Evolutionary conservation across 768 basidiomycete genomes (phyloP).

Genomic region (Boletus huronensis): DNA sequence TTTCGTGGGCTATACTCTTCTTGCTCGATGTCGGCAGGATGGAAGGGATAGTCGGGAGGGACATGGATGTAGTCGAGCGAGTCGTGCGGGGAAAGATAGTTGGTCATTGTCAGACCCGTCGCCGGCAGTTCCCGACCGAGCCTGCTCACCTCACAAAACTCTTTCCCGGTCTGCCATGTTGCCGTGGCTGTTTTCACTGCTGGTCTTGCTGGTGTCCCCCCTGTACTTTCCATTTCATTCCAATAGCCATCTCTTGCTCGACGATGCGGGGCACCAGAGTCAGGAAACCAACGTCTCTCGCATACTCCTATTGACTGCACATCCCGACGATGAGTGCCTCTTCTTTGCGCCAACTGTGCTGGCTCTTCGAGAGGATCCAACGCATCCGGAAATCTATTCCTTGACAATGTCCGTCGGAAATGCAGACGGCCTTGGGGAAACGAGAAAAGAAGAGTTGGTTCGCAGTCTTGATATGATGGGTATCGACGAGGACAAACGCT

Average conservation of each 20-base stretch:
- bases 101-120: slow-evolving; percentile 23
- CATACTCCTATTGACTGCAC: slow-evolving; percentile 78
- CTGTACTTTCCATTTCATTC: slow-evolving; percentile 26
- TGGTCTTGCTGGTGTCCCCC: slow-evolving; percentile 19
- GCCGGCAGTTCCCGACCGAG: slow-evolving; percentile 20
- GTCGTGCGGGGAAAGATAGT: not conserved
- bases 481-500: slow-evolving; percentile 49
- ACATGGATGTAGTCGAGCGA: slow-evolving; percentile 17
- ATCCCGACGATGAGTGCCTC: slow-evolving; percentile 93
- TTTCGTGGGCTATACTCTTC: slow-evolving; percentile 24
- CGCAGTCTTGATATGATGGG: slow-evolving; percentile 68
- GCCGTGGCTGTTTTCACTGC: slow-evolving; percentile 14
- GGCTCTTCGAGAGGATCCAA: slow-evolving; percentile 36
- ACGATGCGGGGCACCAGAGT: not conserved
- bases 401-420: slow-evolving; percentile 79
- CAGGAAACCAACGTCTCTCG: slow-evolving; percentile 8
- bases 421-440: slow-evolving; percentile 69
- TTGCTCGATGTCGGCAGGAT: slow-evolving; percentile 11
- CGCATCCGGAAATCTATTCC: slow-evolving; percentile 44
- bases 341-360: slow-evolving; percentile 89
- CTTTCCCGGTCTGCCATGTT: slow-evolving; percentile 4
- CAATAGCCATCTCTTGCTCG: slow-evolving; percentile 22
- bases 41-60: slow-evolving; percentile 19
- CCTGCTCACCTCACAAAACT: not conserved
- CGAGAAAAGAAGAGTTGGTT: slow-evolving; percentile 55